These are phyloP conservation scores for Orbilia brochopaga DNA, from an alignment of 2,329 filamentous ascomycete species.

Conservation along the genomic window DNA sequence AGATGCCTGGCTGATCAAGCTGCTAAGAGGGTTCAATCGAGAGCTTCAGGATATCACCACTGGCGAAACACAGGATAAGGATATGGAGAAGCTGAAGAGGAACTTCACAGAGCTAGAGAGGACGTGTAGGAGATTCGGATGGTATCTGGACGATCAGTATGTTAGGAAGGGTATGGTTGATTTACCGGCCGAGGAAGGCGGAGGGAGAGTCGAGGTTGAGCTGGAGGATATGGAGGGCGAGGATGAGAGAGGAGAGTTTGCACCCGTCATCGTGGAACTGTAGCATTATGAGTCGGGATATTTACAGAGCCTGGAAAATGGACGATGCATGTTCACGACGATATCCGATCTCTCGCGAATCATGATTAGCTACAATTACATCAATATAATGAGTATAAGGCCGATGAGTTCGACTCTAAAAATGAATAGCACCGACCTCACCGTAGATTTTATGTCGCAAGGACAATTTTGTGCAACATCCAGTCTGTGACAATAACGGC, in stretches of 20 bases:
- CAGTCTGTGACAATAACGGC: no score
- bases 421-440: no score
- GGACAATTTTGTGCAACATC: no score
- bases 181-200: constrained; percentile 46
- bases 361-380: no score
- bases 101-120: constrained; percentile 24
- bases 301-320: no score
- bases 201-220: constrained; percentile 43
- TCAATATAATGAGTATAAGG: no score
- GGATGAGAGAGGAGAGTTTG: constrained; percentile 47
- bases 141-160: constrained; percentile 48
- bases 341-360: no score
- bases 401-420: no score
- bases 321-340: no score
- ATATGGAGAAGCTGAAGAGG: constrained; percentile 16
- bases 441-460: no score
- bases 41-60: constrained; percentile 42
- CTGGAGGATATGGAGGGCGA: constrained; percentile 50
- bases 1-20: constrained; percentile 52
- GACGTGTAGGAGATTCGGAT: constrained; percentile 26
- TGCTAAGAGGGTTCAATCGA: constrained; percentile 52
- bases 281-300: no score
- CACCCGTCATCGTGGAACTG: constrained; percentile 45
- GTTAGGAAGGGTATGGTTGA: constrained; percentile 49
- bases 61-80: constrained; percentile 17